These are phyloP conservation scores for Effrenium voratum DNA, from an alignment of 73 alveolate genomes.

Conservation along the genomic window DNA sequence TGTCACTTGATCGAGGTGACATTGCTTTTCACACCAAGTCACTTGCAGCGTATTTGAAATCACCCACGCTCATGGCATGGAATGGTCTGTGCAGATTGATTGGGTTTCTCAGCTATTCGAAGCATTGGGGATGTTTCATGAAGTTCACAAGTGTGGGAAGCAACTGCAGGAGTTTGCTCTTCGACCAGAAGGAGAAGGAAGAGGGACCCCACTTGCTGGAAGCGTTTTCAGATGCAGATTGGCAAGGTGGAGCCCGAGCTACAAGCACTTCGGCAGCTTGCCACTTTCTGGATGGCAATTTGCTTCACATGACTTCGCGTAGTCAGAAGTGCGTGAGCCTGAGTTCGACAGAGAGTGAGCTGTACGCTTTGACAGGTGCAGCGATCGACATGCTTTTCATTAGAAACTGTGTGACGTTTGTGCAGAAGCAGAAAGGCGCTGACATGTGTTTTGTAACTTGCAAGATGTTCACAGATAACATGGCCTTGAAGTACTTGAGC, in stretches of 20 bases:
- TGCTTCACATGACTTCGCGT: no score
- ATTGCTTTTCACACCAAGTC: not conserved
- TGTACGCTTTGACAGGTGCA: constrained; percentile 1
- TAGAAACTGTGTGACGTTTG: not conserved
- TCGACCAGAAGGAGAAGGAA: not conserved
- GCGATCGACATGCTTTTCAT: not conserved
- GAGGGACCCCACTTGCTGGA: not conserved
- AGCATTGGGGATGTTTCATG: not conserved
- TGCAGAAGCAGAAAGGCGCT: not conserved
- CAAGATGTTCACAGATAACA: not conserved
- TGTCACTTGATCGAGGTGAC: not conserved
- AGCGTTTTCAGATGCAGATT: not conserved
- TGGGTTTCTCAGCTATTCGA: not conserved
- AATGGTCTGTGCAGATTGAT: not conserved
- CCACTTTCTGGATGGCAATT: no score
- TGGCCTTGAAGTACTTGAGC: not conserved
- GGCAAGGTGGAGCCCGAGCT: not conserved
- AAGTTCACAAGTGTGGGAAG: not conserved
- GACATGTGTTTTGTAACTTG: not conserved
- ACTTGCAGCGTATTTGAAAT: not conserved
- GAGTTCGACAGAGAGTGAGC: not conserved
- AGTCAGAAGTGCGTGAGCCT: not conserved
- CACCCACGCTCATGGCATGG: not conserved
- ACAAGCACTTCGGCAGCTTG: not conserved
- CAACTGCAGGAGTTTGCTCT: not conserved